A percentile compares a stretch with the other conserved stretches of the same genome.
Conservation (phyloP, 495 filamentous ascomycete genomes). For the Terfezia claveryi region DNA sequence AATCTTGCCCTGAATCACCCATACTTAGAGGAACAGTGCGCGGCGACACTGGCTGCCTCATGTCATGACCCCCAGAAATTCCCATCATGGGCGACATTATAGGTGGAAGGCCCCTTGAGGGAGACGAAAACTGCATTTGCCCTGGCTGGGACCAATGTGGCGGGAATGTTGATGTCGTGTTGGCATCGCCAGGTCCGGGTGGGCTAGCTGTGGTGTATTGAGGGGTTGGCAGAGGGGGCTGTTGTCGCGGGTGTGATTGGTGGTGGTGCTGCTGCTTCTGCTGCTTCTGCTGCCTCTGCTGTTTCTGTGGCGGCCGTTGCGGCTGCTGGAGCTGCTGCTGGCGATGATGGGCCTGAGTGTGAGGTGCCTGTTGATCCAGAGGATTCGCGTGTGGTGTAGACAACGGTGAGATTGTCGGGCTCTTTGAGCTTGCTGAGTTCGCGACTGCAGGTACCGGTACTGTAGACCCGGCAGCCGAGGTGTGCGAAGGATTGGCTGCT, state of each 20-base stretch:
- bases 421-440: constrained; percentile 17
- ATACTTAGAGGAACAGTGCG: constrained; percentile 10
- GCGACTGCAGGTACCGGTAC: constrained; percentile 17
- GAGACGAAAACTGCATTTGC: constrained; percentile 6
- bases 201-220: neutral
- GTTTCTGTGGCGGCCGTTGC: constrained; percentile 10
- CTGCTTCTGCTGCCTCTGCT: constrained; percentile 19
- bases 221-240: neutral
- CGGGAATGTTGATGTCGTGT: neutral
- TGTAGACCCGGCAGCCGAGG: constrained; percentile 16
- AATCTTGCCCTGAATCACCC: constrained; percentile 9
- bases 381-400: constrained; percentile 16
- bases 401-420: constrained; percentile 16
- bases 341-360: neutral
- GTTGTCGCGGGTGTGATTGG: neutral
- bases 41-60: constrained; percentile 16
- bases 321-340: constrained; percentile 10
- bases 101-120: constrained; percentile 19
- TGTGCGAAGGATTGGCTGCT: constrained; percentile 19
- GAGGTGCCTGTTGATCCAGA: constrained; percentile 3
- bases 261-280: constrained; percentile 8
- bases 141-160: neutral
- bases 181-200: neutral
- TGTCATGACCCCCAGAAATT: constrained; percentile 16
- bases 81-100: constrained; percentile 18